Percentiles rank a stretch among this genome's conserved stretches.
Conservation (phyloP, 2,329 filamentous ascomycete genomes). For the Exophiala viscosa region DNA sequence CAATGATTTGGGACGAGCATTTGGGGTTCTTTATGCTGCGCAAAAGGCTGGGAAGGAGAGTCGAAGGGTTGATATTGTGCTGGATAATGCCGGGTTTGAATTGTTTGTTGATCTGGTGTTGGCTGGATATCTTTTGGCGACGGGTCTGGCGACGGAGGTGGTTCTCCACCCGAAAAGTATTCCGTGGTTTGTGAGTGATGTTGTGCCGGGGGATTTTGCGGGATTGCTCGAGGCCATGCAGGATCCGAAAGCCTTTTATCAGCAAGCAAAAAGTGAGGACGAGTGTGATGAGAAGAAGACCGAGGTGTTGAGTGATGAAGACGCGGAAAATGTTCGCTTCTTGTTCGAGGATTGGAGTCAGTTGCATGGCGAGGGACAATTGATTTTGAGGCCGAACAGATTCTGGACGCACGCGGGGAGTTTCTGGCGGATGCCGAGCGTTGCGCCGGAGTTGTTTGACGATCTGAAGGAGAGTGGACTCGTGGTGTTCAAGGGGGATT, state of each 20-base stretch:
- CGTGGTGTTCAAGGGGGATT: conserved; percentile 93
- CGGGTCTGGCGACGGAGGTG: conserved; percentile 78
- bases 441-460: conserved; percentile 64
- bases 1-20: conserved; percentile 76
- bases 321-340: conserved; percentile 60
- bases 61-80: conserved; percentile 83
- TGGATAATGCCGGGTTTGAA: conserved; percentile 97
- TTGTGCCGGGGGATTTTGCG: conserved; percentile 78
- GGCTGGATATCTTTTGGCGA: conserved; percentile 80
- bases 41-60: conserved; percentile 62
- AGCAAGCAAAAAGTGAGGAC: too few species aligned
- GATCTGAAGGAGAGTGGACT: conserved; percentile 81
- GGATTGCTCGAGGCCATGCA: conserved; percentile 78
- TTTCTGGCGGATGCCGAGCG: conserved; percentile 78
- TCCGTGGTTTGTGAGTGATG: conserved; percentile 98
- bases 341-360: conserved; percentile 77
- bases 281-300: conserved; percentile 52
- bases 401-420: conserved; percentile 90
- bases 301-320: conserved; percentile 65
- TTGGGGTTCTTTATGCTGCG: conserved; percentile 63
- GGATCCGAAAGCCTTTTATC: conserved; percentile 74
- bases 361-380: conserved; percentile 76
- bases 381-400: conserved; percentile 75
- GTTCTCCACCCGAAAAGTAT: conserved; percentile 92
- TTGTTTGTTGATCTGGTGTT: conserved; percentile 92